Percentiles rank a stretch among this genome's conserved stretches.
phyloP scores from a whole-genome alignment of 2,329 filamentous ascomycete genomes.

The Talaromyces verruculosus region DNA sequence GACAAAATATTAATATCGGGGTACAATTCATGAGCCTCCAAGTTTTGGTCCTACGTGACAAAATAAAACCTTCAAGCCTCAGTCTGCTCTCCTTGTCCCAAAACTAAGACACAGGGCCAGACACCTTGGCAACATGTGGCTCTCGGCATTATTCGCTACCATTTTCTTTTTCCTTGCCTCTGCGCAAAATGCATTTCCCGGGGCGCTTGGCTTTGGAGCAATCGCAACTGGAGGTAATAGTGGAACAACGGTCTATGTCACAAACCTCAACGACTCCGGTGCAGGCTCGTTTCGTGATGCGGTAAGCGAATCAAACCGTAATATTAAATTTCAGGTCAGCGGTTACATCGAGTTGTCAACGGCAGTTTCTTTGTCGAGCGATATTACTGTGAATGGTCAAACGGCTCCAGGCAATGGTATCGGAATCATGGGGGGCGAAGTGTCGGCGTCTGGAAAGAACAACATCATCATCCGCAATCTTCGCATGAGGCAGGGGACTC shows the following conservation, averaged over 20 bases:
- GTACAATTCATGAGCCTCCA: background rate
- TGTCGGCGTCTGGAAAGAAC: conserved; percentile 54
- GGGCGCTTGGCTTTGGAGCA: conserved; percentile 53
- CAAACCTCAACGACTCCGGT: conserved; percentile 51
- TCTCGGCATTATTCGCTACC: conserved; percentile 8
- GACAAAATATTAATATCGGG: background rate
- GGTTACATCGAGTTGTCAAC: conserved; percentile 52
- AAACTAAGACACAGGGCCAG: background rate
- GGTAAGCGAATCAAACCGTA: conserved; percentile 50
- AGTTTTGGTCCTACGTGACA: background rate
- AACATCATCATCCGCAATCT: conserved; percentile 58
- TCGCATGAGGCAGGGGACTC: conserved; percentile 53
- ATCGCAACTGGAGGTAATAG: conserved; percentile 50
- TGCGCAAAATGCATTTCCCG: conserved; percentile 47
- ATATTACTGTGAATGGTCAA: conserved; percentile 53
- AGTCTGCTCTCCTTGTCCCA: background rate
- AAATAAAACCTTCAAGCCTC: background rate
- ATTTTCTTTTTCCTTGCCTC: conserved; percentile 21
- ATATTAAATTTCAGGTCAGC: conserved; percentile 53
- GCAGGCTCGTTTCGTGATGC: conserved; percentile 54
- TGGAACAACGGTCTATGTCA: conserved; percentile 52
- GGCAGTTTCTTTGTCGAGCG: conserved; percentile 51
- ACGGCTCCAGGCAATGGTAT: conserved; percentile 53
- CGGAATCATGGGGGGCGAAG: conserved; percentile 56
- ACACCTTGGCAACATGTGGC: conserved; percentile 15